Evolutionary conservation across 805 yeast genomes (phyloP).

Genomic region (Tanozyma kutaoensis): DNA sequence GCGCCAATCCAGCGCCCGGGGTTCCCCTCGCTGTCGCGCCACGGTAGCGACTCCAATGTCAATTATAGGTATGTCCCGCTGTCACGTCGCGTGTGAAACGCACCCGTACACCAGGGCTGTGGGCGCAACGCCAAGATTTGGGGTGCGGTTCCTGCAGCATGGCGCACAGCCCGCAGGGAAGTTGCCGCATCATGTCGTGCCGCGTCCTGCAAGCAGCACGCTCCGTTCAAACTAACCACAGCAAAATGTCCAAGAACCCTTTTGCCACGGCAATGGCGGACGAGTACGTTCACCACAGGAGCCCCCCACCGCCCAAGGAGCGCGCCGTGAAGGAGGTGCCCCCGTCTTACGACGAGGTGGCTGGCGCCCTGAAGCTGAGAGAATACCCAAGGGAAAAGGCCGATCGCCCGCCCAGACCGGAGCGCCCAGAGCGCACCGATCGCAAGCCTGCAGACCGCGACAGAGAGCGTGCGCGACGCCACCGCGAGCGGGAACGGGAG

Average conservation of each 20-base stretch:
- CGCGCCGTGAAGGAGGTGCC: slow-evolving; percentile 19
- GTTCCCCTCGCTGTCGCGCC: slow-evolving; percentile 16
- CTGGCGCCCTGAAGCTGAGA: slow-evolving; percentile 28
- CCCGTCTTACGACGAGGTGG: slow-evolving; percentile 61
- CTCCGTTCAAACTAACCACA: too few relatives aligned
- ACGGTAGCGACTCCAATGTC: slow-evolving; percentile 23
- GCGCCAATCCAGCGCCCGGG: slow-evolving; percentile 12
- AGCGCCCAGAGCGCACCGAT: slow-evolving; percentile 6
- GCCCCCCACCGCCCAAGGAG: slow-evolving; percentile 21
- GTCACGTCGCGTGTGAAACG: too few relatives aligned
- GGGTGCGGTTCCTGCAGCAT: too few relatives aligned
- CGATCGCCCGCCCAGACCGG: slow-evolving; percentile 6
- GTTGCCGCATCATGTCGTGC: too few relatives aligned
- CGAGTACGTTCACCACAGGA: slow-evolving; percentile 22
- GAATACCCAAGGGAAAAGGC: slow-evolving; percentile 46
- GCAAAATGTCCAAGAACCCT: slow-evolving; percentile 40
- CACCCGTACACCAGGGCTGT: too few relatives aligned
- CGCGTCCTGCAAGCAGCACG: too few relatives aligned
- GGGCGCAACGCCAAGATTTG: too few relatives aligned
- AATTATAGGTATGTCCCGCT: too few relatives aligned
- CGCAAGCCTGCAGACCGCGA: slow-evolving; percentile 9
- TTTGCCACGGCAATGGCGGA: slow-evolving; percentile 33
- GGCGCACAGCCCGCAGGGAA: too few relatives aligned
- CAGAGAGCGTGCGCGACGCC: slow-evolving; percentile 6
- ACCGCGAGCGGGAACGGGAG: slow-evolving; percentile 5